phyloP scores from a whole-genome alignment of 106 monocot species.

The Dendrobium catenatum region DNA sequence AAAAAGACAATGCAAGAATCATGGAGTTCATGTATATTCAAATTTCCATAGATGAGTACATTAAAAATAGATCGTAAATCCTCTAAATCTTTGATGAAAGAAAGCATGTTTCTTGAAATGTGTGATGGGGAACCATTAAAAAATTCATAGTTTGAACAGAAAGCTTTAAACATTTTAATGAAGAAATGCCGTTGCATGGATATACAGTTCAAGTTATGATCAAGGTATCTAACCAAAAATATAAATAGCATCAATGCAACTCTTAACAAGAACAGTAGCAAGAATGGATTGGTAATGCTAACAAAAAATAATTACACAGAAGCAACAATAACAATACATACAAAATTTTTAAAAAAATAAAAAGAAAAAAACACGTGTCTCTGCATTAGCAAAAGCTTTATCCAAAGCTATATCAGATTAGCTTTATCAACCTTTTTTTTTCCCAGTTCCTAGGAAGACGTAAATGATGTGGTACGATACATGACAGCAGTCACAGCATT shows the following conservation, averaged over 20 bases:
- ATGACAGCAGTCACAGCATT: not conserved
- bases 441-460: not conserved
- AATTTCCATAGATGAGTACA: not conserved
- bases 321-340: not conserved
- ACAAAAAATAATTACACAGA: not conserved
- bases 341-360: not conserved
- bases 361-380: too few relatives aligned
- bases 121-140: not conserved
- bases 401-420: too few relatives aligned
- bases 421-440: too few relatives aligned
- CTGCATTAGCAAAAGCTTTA: too few relatives aligned
- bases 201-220: not conserved
- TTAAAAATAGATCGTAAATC: too few relatives aligned
- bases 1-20: not conserved
- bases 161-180: not conserved
- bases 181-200: not conserved
- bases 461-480: not conserved
- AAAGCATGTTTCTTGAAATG: not conserved
- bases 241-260: too few relatives aligned
- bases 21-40: not conserved
- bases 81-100: not conserved
- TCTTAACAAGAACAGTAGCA: not conserved
- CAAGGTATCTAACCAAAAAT: too few relatives aligned
- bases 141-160: not conserved
- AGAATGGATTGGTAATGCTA: not conserved